Evolutionary conservation across 2,329 filamentous ascomycete species (phyloP).

Genomic region (Orbilia oligospora): DNA sequence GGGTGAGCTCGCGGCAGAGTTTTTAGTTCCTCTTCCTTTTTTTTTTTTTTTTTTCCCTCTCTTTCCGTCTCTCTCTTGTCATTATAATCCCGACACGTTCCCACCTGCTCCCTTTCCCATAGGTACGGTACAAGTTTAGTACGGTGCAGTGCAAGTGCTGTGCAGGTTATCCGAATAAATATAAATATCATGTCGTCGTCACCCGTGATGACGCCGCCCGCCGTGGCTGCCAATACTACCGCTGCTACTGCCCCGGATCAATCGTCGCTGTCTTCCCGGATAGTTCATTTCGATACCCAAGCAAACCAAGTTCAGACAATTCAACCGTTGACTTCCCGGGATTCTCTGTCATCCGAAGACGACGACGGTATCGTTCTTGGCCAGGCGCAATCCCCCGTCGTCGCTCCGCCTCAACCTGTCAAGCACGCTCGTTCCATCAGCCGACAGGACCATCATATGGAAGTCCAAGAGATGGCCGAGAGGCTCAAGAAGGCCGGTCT

Average conservation of each 20-base stretch:
- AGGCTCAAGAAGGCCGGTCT: slow-evolving; percentile 52
- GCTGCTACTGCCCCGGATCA: slow-evolving; percentile 33
- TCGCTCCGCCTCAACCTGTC: slow-evolving; percentile 12
- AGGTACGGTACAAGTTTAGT: neutral
- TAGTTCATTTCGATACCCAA: slow-evolving; percentile 58
- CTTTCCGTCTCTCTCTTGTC: neutral
- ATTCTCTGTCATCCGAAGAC: slow-evolving; percentile 18
- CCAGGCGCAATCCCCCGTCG: slow-evolving; percentile 14
- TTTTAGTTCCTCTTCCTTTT: slow-evolving; percentile 4
- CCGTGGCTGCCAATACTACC: slow-evolving; percentile 22
- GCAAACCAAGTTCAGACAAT: slow-evolving; percentile 52
- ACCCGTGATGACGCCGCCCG: slow-evolving; percentile 41
- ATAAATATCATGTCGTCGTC: slow-evolving; percentile 42
- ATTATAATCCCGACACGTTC: slow-evolving; percentile 29
- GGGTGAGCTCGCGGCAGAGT: slow-evolving; percentile 22
- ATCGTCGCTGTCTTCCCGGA: slow-evolving; percentile 13
- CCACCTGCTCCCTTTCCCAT: neutral
- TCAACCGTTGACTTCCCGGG: slow-evolving; percentile 27
- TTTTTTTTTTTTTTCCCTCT: neutral
- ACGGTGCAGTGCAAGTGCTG: too few relatives aligned
- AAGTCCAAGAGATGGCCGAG: slow-evolving; percentile 58
- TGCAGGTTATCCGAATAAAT: neutral
- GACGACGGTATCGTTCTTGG: slow-evolving; percentile 25
- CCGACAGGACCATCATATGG: slow-evolving; percentile 44
- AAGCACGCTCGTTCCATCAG: slow-evolving; percentile 49